Evolutionary conservation across 1,284 basidiomycete genomes (phyloP), one percentile per base, ranked within the genome.

Genomic region (Lignosus rhinocerotis): DNA sequence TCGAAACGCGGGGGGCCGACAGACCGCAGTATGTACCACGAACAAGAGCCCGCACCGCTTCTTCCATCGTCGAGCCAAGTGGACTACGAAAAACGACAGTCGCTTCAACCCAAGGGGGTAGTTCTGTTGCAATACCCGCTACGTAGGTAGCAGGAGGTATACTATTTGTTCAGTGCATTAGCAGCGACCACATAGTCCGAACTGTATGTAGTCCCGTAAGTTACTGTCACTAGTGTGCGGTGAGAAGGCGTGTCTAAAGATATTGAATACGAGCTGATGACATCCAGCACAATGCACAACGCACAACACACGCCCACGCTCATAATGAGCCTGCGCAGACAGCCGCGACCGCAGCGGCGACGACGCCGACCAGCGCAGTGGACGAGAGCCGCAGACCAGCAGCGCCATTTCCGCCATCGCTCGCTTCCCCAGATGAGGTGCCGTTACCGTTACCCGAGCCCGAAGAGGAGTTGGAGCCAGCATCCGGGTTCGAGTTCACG

Each of bases 401-500:
- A 2, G 57, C 52, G 16, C 52, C 47, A 41, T 56, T 56, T 11
- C 48, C 48, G 16, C 32, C 21, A n/a, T 30, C 16, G 9, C 16
- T 2, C 17, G 55, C 30, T 3, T 42, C 43, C 17, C 41, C 34
- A 6, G 25, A 25, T 25, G 25, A 25, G 2, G 48, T 32, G 19
- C 41, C 49, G n/a, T 14, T 25, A 16, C 21, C 34, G 10, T 6
- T 21, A 14, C 36, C 46, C 3, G 54, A 49, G 38, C 41, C 51
- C 6, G 33, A 32, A 7, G 57, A 48, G 42, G 53, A 53, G 58
- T 56, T 66, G 14, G 38, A 48, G 46, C 51, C n/a, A 36, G 68
- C 79, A 30, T 85, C 85, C 3, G 39, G 36, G 38, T 43, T 53
- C 16, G 21, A 6, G 25, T 16, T 12, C 11, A 42, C 42, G 31